Evolutionary conservation across 768 basidiomycete species (phyloP), one percentile per base, ranked within the genome.

Genomic region (Mycena galopus): DNA sequence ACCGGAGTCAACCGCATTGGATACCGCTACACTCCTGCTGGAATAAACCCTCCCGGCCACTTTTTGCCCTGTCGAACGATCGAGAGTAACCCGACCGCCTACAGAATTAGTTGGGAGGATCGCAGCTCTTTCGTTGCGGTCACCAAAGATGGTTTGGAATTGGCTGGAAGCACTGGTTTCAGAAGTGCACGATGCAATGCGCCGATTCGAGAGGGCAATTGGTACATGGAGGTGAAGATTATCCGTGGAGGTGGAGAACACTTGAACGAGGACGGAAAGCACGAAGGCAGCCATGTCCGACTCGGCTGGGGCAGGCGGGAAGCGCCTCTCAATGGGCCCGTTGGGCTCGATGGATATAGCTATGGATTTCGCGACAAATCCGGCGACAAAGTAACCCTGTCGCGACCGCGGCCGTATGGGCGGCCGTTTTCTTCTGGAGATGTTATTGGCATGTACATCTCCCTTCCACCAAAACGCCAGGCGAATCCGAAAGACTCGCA

Each of bases 271-370:
- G 84, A 84, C 73, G 83, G 86, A 57, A 82, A 84, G 77, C 81
- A 82, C 11, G 91, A 93, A 79, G 94, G 93, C 29, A 89, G 94
- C 63, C 93, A 98, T 82, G 93, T 99, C 39, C 86, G 98, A 21
- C 82, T 99, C 1, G 98, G 98, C 1, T 97, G 96, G 91, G 97
- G 90, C 3, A 86, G 98, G 44, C 87, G 98, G 67, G 98, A 99
- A 81, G 94, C 96, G 9, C 91, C 94, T n/a, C 85, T 99, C 51
- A 97, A 98, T 75, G 96, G 91, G 0, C 98, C 98, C 0, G 96
- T 91, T 19, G 98, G 98, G 0, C 83, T 97, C 14, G 98, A 99
- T 77, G 97, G 93, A 3, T 98, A 99, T 81, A 93, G 92, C 72
- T 99, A 99, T 78, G 96, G 93, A 8, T 88, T 92, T 76, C 91